Evolutionary conservation across 2,329 filamentous ascomycete species (phyloP).

Genomic region (Chrysoporthe puriensis): DNA sequence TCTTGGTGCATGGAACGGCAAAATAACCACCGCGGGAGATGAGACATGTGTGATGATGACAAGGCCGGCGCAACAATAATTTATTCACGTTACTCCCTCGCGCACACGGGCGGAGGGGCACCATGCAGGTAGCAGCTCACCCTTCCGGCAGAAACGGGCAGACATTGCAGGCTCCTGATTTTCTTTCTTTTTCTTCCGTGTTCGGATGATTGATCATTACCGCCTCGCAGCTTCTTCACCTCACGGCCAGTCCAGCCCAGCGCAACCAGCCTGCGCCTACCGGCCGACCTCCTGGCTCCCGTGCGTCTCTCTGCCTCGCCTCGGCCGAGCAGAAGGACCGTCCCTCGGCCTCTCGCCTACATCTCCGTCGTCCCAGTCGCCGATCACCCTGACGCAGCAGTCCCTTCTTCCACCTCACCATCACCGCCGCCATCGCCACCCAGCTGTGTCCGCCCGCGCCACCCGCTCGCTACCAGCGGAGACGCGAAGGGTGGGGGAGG

Average conservation of each 20-base stretch:
- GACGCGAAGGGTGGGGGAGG: not conserved
- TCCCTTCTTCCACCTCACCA: not conserved
- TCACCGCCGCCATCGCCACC: not conserved
- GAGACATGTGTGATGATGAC: not conserved
- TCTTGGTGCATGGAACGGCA: not conserved
- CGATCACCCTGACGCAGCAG: not conserved
- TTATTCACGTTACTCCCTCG: not conserved
- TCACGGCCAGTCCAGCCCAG: not conserved
- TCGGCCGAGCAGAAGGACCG: too few species aligned
- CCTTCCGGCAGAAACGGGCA: not conserved
- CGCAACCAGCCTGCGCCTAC: not conserved
- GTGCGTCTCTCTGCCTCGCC: not conserved
- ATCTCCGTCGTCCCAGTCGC: too few species aligned
- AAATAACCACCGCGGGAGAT: too few species aligned
- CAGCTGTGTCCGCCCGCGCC: not conserved
- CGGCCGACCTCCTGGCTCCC: not conserved
- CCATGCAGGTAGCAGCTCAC: conserved; percentile 4
- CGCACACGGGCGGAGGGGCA: not conserved
- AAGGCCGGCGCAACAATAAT: not conserved
- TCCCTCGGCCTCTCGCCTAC: too few species aligned
- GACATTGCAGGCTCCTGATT: not conserved
- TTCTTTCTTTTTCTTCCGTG: not conserved
- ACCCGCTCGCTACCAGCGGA: not conserved
- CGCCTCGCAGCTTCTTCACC: not conserved
- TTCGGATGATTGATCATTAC: not conserved